phyloP scores from a whole-genome alignment of 1,284 basidiomycete species.

The Boletellus deceptivus region DNA sequence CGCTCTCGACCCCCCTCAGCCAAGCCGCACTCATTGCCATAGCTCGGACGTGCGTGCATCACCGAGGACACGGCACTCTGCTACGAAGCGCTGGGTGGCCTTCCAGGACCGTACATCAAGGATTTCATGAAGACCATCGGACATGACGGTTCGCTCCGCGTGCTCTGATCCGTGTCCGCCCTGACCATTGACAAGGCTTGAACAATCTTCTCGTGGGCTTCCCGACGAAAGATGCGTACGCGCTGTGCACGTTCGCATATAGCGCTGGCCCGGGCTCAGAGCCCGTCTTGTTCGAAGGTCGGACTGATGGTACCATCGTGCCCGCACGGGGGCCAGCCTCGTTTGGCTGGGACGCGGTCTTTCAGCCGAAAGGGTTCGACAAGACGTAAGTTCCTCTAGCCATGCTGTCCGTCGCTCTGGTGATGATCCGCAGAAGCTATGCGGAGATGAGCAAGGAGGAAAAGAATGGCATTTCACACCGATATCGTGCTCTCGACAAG shows the following conservation, averaged over 20 bases:
- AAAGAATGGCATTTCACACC: constrained; percentile 90
- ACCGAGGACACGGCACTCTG: constrained; percentile 97
- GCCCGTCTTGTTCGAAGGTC: constrained; percentile 89
- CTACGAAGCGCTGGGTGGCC: constrained; percentile 84
- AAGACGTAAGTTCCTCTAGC: constrained; percentile 61
- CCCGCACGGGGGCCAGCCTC: constrained; percentile 73
- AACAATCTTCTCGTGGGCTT: constrained; percentile 89
- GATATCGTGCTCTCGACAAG: constrained; percentile 85
- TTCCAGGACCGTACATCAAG: constrained; percentile 98
- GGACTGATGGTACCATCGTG: constrained; percentile 87
- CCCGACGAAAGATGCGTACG: constrained; percentile 76
- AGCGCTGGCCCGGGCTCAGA: constrained; percentile 78
- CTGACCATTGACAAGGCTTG: constrained; percentile 52
- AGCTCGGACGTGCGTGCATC: constrained; percentile 85
- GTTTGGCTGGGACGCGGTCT: constrained; percentile 92
- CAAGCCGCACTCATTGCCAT: not conserved
- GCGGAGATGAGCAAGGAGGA: constrained; percentile 88
- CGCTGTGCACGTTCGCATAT: constrained; percentile 96
- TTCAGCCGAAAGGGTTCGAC: constrained; percentile 75
- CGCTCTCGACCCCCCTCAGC: constrained; percentile 3
- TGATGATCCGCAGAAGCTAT: constrained; percentile 54
- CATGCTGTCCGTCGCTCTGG: not conserved
- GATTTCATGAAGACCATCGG: constrained; percentile 81
- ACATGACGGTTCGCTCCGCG: constrained; percentile 48
- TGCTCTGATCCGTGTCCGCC: constrained; percentile 26